These are phyloP conservation scores for Teunomyces aglyptinius DNA, from an alignment of 805 yeast species.

Conservation along the genomic window DNA sequence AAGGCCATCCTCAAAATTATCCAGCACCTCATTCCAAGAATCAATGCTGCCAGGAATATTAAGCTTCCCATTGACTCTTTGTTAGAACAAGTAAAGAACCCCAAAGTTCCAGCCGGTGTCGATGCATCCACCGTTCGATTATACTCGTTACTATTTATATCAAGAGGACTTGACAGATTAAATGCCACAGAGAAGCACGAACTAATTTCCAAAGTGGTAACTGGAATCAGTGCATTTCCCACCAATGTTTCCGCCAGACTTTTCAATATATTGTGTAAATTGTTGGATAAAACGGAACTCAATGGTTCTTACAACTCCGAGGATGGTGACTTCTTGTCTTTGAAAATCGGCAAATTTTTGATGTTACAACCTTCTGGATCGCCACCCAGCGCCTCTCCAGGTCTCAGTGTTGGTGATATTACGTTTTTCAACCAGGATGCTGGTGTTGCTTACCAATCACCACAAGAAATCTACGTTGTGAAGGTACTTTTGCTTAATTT, in stretches of 20 bases:
- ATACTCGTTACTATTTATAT: constrained; percentile 62
- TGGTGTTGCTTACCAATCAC: constrained; percentile 54
- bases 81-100: constrained; percentile 59
- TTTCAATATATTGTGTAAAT: constrained; percentile 58
- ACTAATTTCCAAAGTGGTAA: constrained; percentile 48
- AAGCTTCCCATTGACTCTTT: constrained; percentile 64
- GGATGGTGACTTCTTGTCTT: constrained; percentile 45
- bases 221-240: constrained; percentile 43
- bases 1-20: constrained; percentile 64
- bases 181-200: constrained; percentile 29
- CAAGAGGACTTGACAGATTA: constrained; percentile 65
- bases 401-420: constrained; percentile 56
- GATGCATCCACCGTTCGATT: constrained; percentile 54
- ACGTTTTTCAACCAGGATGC: constrained; percentile 67
- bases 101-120: constrained; percentile 42
- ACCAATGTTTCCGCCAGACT: constrained; percentile 50
- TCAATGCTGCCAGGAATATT: constrained; percentile 53
- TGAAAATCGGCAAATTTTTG: constrained; percentile 55
- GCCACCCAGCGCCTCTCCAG: constrained; percentile 51
- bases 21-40: constrained; percentile 64
- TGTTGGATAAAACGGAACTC: constrained; percentile 17
- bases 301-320: constrained; percentile 6
- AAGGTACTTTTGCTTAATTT: constrained; percentile 35
- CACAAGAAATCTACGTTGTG: constrained; percentile 39
- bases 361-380: constrained; percentile 46